Evolutionary conservation across 768 basidiomycete genomes (phyloP).

Genomic region (Suillus subluteus): DNA sequence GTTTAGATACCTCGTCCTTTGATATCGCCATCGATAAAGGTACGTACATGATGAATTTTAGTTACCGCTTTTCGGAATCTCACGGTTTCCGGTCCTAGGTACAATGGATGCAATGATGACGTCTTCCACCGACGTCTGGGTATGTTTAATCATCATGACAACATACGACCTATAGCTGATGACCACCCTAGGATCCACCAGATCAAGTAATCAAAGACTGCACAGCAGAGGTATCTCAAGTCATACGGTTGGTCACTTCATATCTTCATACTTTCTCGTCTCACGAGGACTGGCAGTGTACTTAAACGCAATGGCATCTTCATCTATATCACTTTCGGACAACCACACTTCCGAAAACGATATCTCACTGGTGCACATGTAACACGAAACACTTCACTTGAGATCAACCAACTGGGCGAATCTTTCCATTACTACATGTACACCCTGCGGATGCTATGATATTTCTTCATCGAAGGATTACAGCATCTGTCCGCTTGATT

Average conservation of each 20-base stretch:
- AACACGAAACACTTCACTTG: slow-evolving; percentile 57
- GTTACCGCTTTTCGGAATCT: background rate
- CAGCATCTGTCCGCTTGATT: background rate
- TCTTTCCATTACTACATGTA: slow-evolving; percentile 87
- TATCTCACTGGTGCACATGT: slow-evolving; percentile 50
- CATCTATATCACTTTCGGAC: slow-evolving; percentile 85
- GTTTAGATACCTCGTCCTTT: slow-evolving; percentile 57
- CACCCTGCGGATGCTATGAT: slow-evolving; percentile 48
- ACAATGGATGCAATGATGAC: slow-evolving; percentile 95
- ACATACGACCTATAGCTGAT: background rate
- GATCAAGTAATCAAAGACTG: slow-evolving; percentile 71
- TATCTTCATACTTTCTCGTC: background rate
- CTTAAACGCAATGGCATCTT: slow-evolving; percentile 65
- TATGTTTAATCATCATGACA: slow-evolving; percentile 30
- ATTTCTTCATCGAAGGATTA: background rate
- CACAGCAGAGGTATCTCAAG: slow-evolving; percentile 76
- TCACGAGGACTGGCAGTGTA: slow-evolving; percentile 46
- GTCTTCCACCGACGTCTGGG: slow-evolving; percentile 82
- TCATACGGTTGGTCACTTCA: slow-evolving; percentile 54
- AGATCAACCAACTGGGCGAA: slow-evolving; percentile 74
- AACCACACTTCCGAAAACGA: slow-evolving; percentile 82
- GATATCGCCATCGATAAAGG: slow-evolving; percentile 89
- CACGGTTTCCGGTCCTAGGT: slow-evolving; percentile 36
- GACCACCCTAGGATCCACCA: slow-evolving; percentile 65
- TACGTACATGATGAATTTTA: slow-evolving; percentile 32